Evolutionary conservation across 78 protist species (phyloP).

Genomic region (Dictyostelium capitatum): DNA sequence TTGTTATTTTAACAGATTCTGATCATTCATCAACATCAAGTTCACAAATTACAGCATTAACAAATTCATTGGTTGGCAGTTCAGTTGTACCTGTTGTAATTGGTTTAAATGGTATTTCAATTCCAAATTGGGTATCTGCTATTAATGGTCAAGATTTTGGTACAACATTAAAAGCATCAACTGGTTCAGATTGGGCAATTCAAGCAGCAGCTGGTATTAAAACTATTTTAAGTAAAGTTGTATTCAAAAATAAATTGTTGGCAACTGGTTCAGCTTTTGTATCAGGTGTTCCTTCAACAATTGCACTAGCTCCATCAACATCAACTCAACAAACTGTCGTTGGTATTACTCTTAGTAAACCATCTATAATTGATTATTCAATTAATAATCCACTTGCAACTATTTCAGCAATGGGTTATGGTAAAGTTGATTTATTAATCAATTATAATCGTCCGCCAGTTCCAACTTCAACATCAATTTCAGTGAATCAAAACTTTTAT

Average conservation of each 20-base stretch:
- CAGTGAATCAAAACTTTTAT: background rate
- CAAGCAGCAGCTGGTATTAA: background rate
- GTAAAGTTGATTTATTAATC: background rate
- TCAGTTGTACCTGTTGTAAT: background rate
- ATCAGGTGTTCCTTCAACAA: background rate
- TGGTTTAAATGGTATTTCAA: background rate
- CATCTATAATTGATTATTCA: background rate
- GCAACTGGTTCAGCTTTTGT: background rate
- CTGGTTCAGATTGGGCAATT: background rate
- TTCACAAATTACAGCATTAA: background rate
- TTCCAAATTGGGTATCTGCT: background rate
- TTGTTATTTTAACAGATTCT: conserved; percentile 42
- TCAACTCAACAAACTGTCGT: background rate
- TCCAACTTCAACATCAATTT: background rate
- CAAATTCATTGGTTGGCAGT: background rate
- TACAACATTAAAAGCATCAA: background rate
- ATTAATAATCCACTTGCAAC: background rate
- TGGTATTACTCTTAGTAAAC: background rate
- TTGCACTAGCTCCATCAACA: background rate
- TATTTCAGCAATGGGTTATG: background rate
- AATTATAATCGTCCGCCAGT: conserved; percentile 6
- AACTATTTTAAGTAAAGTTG: background rate
- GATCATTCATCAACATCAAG: background rate
- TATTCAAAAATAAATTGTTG: background rate
- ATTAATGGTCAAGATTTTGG: background rate